Base-by-base conservation (phyloP, 139 green algal genomes). In the Monoraphidium neglectum region DNA sequence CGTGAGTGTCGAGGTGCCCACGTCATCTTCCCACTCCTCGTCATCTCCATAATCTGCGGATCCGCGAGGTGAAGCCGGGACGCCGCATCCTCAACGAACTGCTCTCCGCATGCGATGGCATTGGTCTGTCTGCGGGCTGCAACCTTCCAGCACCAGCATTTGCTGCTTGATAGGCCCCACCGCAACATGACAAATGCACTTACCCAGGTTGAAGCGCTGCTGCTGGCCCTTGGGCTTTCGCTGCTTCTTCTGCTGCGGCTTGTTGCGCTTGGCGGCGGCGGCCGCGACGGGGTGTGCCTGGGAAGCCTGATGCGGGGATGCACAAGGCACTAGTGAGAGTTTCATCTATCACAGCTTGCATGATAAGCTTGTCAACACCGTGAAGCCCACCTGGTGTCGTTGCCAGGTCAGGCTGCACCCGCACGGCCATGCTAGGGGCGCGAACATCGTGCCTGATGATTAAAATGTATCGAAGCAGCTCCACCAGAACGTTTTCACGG, bases 231-330 rank as follows among this genome's bases (percentile, higher is more conserved):
- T 63, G 56, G 26, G 24, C 60, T 78, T 78, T 28, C 72, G 61
- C 6, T 36, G 62, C 35, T 51, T 70, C 60, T 47, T 47, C 72
- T 63, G 70, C 23, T 78, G 72, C 15, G 72, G 60, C 60, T 63
- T 63, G 56, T 15, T 63, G 56, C 56, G 56, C 56, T 30, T 32
- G 56, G n/a, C 56, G 56, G n/a, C 56, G 56, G 56, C 56, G 56
- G 56, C 56, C 12, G 56, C 56, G 56, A 32, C 56, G 56, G 56
- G 12, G 56, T 15, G 56, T n/a, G n/a, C n/a, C n/a, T n/a, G n/a
- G n/a, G n/a, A n/a, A n/a, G n/a, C n/a, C n/a, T n/a, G n/a, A n/a
- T n/a, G n/a, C n/a, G n/a, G n/a, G n/a, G n/a, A n/a, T n/a, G n/a
- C n/a, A n/a, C n/a, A n/a, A n/a, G n/a, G n/a, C n/a, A n/a, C n/a